phyloP scores from a whole-genome alignment of 306 rosid genomes.

The Corylus heterophylla region DNA sequence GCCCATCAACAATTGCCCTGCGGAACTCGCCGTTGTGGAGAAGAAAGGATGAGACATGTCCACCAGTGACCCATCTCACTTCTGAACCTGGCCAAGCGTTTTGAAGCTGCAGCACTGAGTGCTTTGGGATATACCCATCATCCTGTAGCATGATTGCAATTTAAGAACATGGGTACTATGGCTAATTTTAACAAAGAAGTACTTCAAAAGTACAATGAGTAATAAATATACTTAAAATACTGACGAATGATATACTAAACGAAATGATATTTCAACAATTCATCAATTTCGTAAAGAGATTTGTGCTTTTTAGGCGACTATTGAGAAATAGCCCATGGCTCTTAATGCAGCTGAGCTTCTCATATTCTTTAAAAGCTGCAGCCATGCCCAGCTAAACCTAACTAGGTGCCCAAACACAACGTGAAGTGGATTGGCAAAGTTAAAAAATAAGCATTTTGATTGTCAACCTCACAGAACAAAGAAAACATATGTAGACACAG shows the following conservation, averaged over 20 bases:
- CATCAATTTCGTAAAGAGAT: too few relatives aligned
- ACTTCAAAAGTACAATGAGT: background rate
- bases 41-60: conserved; percentile 92
- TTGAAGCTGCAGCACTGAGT: conserved; percentile 82
- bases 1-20: conserved; percentile 78
- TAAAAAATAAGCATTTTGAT: too few relatives aligned
- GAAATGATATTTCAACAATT: background rate
- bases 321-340: background rate
- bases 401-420: background rate
- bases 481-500: background rate
- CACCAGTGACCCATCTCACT: conserved; percentile 98
- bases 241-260: background rate
- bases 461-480: too few relatives aligned
- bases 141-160: conserved; percentile 46
- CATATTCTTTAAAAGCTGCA: background rate
- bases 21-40: conserved; percentile 82
- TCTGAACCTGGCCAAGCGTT: conserved; percentile 98
- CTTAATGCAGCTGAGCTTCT: background rate
- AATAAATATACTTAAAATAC: background rate
- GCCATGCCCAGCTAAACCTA: background rate
- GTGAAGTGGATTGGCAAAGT: background rate
- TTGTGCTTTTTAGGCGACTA: background rate
- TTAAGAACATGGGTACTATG: background rate
- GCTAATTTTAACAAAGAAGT: background rate
- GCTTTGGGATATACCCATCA: conserved; percentile 91